Evolutionary conservation across 345 rosid genomes (phyloP), one percentile per base, ranked within the genome.

Genomic region (Eucalyptus virginea): DNA sequence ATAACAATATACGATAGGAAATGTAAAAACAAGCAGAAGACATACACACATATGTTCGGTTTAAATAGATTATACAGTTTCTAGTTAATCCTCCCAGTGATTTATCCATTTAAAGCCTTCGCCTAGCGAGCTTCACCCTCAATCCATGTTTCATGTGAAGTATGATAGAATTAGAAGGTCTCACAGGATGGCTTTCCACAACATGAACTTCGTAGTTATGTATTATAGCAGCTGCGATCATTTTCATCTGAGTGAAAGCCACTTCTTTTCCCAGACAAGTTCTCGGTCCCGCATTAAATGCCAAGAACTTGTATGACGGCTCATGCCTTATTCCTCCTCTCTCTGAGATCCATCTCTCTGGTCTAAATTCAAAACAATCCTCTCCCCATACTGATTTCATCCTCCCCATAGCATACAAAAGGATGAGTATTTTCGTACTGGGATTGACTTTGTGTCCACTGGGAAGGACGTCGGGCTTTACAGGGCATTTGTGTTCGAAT

Each of bases 231-330:
- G 95, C 95, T 30, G 91, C 92, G 14, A 93, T 90, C 0, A 86
- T 34, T 90, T 96, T 96, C 96, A 96, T 92, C 81, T 94, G 94
- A 44, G 62, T 88, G 89, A 95, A 91, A 42, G 96, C 95, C 45
- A 95, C 88, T 88, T 94, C 95, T 89, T 94, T 95, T 40, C 97
- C 97, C 2, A 95, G 12, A 87, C 96, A 95, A 88, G 94, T 93
- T 88, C 95, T 94, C 8, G 97, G 97, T 80, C 96, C 96, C 1
- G 95, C 97, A 90, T 92, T 94, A 88, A 96, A 96, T 6, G 96
- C 91, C 4, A 92, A 65, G 88, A 96, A 96, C 93, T 95, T 94
- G 89, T 92, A 93, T 0, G 96, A 93, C 23, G 97, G 96, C 47
- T 92, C 91, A 50, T 90, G 92, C 77, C 47, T 91, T 11, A 93